Conservation (phyloP, 371 early-diverging fungal genomes). For the Circinella minor region DNA sequence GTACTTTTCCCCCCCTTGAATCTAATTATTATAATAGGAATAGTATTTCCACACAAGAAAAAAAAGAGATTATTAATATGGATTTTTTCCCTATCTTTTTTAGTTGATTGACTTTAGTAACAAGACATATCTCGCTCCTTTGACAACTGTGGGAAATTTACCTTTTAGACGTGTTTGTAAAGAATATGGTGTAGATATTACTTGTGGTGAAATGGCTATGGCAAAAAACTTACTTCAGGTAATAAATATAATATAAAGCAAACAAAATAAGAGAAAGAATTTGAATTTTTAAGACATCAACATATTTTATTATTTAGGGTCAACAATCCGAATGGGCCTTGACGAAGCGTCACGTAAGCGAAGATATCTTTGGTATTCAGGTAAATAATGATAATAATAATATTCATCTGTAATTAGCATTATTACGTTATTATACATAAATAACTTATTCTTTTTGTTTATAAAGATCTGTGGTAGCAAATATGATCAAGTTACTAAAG, state of each 20-base stretch:
- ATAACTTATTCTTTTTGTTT: neutral
- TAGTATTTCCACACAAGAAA: no score
- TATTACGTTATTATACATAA: neutral
- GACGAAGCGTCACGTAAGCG: slow-evolving; percentile 82
- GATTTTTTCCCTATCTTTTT: neutral
- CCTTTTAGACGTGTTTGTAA: slow-evolving; percentile 96
- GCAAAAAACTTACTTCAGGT: slow-evolving; percentile 68
- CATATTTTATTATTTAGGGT: slow-evolving; percentile 43
- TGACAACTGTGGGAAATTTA: slow-evolving; percentile 97
- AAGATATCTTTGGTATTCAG: slow-evolving; percentile 95
- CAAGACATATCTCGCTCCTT: slow-evolving; percentile 94
- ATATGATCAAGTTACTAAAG: slow-evolving; percentile 67
- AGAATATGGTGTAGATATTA: slow-evolving; percentile 93
- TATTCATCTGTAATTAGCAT: neutral
- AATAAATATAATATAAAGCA: neutral
- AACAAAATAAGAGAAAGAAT: neutral
- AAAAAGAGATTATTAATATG: no score
- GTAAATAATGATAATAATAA: slow-evolving; percentile 6
- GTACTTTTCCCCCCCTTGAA: slow-evolving; percentile 7
- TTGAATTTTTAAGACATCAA: neutral
- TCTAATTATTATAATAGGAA: no score
- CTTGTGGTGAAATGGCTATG: slow-evolving; percentile 97
- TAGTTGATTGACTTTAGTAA: slow-evolving; percentile 79
- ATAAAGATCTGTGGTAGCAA: slow-evolving; percentile 66
- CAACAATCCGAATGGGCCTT: slow-evolving; percentile 88